Evolutionary conservation across 257 asterid species (phyloP), one percentile per base, ranked within the genome.

Genomic region (Solanum sejunctum): DNA sequence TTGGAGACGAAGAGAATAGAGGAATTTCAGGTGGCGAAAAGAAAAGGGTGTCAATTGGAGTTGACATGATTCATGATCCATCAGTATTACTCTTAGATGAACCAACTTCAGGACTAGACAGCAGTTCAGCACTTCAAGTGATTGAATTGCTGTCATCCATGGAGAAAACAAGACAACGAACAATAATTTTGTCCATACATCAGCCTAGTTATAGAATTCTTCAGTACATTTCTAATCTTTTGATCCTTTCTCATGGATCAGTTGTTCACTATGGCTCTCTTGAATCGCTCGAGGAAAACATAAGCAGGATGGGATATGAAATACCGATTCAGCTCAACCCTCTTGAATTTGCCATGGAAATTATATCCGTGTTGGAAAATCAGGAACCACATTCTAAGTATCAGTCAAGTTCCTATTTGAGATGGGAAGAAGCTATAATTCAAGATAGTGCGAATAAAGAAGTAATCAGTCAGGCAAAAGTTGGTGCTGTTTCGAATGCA

Each of bases 21-120:
- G 98, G 98, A 80, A 89, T 95, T 23, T 95, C 98, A 0, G 98
- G 98, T 3, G 98, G 98, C 51, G 98, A 95, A 88, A 89, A 90
- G 51, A 95, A 93, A 85, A 87, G 98, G 69, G 95, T 95, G 47
- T 91, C 98, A 7, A 92, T 95, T 60, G 98, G 96, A n/a, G 97
- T 92, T 5, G 98, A 95, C 39, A 91, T 95, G 91, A 95, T 95
- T 80, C 93, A 95, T 20, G 98, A 93, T 58, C 98, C 98, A 3
- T 91, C 93, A 0, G 89, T 95, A 81, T 89, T 95, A 66, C 88
- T 95, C 28, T 90, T 95, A 11, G 98, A 93, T 11, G 98, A 95
- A 88, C 98, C 98, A 11, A 95, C 98, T 83, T 95, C 41, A 36
- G 41, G 41, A 36, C 41, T 36, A 36, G 41, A 36, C 41, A 36